phyloP scores from a whole-genome alignment of 805 yeast genomes.

The Wickerhamomyces subpelliculosus region DNA sequence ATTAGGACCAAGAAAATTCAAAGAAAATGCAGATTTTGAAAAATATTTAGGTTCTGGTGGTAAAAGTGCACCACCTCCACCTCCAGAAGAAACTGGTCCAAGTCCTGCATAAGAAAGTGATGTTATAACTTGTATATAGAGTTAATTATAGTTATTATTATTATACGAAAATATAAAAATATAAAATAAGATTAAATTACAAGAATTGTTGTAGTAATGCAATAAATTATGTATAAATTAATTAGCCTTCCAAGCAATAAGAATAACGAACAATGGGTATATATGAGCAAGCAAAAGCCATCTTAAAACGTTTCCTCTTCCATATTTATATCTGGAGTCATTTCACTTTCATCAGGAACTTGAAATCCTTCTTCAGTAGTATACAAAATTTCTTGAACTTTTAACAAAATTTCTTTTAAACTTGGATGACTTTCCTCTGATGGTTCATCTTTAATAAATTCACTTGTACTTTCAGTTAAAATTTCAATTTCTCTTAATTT shows the following conservation, averaged over 20 bases:
- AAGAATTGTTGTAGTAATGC: no score
- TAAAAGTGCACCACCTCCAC: constrained; percentile 1
- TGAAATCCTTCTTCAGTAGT: constrained; percentile 82
- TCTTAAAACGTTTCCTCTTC: constrained; percentile 30
- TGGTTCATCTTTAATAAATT: constrained; percentile 36
- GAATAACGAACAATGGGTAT: no score
- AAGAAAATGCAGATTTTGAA: constrained; percentile 87
- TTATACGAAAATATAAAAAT: no score
- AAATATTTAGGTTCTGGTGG: constrained; percentile 49
- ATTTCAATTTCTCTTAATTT: constrained; percentile 87
- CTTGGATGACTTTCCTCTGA: constrained; percentile 21
- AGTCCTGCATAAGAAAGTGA: neutral
- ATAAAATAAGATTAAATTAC: no score
- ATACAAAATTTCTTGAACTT: constrained; percentile 71
- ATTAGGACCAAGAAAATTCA: constrained; percentile 88
- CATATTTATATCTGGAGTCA: constrained; percentile 18
- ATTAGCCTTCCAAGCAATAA: no score
- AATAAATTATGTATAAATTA: no score
- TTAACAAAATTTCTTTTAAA: constrained; percentile 39
- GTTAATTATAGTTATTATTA: no score
- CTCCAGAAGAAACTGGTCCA: constrained; percentile 1
- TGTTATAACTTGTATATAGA: neutral
- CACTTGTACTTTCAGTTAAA: constrained; percentile 57
- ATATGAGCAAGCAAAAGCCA: no score
- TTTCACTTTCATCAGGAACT: constrained; percentile 37